These are phyloP conservation scores for Aspergillus costaricaensis DNA, from an alignment of 2,329 filamentous ascomycete species.

Conservation along the genomic window DNA sequence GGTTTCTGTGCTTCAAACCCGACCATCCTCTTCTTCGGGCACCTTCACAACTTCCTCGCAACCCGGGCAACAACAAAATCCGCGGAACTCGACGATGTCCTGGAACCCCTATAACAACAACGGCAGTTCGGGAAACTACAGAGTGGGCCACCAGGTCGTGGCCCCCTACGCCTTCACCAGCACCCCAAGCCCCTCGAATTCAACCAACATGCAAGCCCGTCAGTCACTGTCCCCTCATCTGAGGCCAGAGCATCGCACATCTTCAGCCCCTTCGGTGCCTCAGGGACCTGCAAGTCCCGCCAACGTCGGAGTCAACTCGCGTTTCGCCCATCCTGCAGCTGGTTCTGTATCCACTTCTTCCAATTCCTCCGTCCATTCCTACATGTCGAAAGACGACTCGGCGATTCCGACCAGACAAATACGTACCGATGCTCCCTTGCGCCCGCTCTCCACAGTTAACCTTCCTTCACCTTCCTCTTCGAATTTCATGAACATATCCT, in stretches of 20 bases:
- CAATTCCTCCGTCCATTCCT: constrained; percentile 49
- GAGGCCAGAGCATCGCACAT: constrained; percentile 58
- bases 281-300: constrained; percentile 38
- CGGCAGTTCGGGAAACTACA: constrained; percentile 47
- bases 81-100: constrained; percentile 42
- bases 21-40: constrained; percentile 65
- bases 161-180: constrained; percentile 76
- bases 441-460: constrained; percentile 52
- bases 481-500: constrained; percentile 52
- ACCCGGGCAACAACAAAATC: constrained; percentile 41
- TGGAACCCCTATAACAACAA: constrained; percentile 46
- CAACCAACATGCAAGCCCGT: constrained; percentile 52
- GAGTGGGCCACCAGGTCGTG: constrained; percentile 60
- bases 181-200: constrained; percentile 65
- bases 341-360: constrained; percentile 57
- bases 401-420: constrained; percentile 44
- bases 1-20: constrained; percentile 73
- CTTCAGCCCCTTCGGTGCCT: constrained; percentile 53
- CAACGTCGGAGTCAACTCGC: constrained; percentile 34
- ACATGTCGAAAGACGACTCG: constrained; percentile 53
- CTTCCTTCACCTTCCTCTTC: constrained; percentile 55
- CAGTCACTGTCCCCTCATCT: constrained; percentile 57
- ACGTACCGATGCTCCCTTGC: constrained; percentile 38
- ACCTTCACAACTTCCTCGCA: constrained; percentile 50
- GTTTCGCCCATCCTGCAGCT: constrained; percentile 50